Evolutionary conservation across 75 land plant species (phyloP).

Genomic region (Sequoia sempervirens): DNA sequence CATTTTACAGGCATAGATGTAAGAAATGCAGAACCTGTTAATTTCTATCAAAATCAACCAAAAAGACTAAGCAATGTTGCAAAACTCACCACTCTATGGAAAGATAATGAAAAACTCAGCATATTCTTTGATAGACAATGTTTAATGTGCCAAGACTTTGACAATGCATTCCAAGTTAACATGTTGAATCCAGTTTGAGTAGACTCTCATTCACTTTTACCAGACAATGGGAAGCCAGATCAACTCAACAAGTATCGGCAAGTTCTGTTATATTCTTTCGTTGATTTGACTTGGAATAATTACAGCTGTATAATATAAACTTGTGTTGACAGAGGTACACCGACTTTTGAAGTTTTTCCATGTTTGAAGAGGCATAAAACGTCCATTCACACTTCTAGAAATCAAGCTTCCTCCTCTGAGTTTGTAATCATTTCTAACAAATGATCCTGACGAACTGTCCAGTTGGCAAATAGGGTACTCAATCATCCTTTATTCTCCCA

Average conservation of each 20-base stretch:
- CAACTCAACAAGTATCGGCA: not conserved
- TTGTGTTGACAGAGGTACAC: not conserved
- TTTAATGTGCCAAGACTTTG: not conserved
- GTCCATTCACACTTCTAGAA: not conserved
- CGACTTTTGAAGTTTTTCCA: not conserved
- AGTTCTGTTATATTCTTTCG: not conserved
- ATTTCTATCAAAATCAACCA: not conserved
- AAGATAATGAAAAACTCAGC: not conserved
- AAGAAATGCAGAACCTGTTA: not conserved
- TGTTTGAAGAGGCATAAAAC: not conserved
- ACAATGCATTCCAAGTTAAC: not conserved
- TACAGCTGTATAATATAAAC: not conserved
- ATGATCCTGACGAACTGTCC: not conserved
- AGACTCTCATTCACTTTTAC: not conserved
- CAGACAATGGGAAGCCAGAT: not conserved
- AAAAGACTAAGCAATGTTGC: not conserved
- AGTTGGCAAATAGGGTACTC: not conserved
- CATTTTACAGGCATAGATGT: not conserved
- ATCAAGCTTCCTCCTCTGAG: not conserved
- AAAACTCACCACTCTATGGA: not conserved
- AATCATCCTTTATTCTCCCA: not conserved
- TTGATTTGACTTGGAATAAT: not conserved
- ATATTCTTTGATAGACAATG: not conserved
- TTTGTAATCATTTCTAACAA: not conserved
- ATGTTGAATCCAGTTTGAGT: not conserved